Conservation (phyloP, 345 rosid genomes). For the Erucastrum elatum region DNA sequence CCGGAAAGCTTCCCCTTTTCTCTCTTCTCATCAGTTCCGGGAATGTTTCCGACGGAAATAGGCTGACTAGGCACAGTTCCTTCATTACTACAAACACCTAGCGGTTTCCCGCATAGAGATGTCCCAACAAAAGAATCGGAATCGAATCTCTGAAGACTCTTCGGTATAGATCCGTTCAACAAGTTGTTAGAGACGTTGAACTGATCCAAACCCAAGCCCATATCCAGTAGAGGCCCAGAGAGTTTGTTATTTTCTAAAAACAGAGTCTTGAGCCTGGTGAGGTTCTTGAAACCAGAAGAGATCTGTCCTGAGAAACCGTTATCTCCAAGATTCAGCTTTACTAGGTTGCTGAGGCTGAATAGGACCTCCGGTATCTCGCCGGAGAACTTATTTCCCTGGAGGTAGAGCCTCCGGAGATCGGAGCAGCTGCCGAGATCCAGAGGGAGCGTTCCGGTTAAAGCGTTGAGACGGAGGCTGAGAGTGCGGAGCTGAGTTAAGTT, state of each 20-base stretch:
- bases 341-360: slow-evolving; percentile 55
- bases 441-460: slow-evolving; percentile 64
- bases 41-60: slow-evolving; percentile 36
- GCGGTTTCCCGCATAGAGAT: slow-evolving; percentile 82
- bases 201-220: slow-evolving; percentile 56
- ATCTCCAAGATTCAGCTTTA: slow-evolving; percentile 60
- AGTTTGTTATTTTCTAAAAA: slow-evolving; percentile 63
- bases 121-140: slow-evolving; percentile 64
- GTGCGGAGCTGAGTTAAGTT: slow-evolving; percentile 77
- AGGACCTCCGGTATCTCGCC: slow-evolving; percentile 72
- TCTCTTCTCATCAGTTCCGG: slow-evolving; percentile 33
- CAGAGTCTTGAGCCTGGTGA: slow-evolving; percentile 75
- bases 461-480: slow-evolving; percentile 83
- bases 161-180: slow-evolving; percentile 81
- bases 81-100: slow-evolving; percentile 37
- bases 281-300: slow-evolving; percentile 55
- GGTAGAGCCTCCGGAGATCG: slow-evolving; percentile 63
- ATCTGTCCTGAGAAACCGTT: slow-evolving; percentile 71
- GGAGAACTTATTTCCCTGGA: slow-evolving; percentile 80
- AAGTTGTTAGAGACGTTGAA: slow-evolving; percentile 79
- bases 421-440: slow-evolving; percentile 70
- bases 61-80: slow-evolving; percentile 57
- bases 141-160: slow-evolving; percentile 44
- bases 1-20: slow-evolving; percentile 68
- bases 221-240: slow-evolving; percentile 56